Base-by-base conservation (phyloP, 176 grass and related monocot species). In the Cenchrus purpureus region DNA sequence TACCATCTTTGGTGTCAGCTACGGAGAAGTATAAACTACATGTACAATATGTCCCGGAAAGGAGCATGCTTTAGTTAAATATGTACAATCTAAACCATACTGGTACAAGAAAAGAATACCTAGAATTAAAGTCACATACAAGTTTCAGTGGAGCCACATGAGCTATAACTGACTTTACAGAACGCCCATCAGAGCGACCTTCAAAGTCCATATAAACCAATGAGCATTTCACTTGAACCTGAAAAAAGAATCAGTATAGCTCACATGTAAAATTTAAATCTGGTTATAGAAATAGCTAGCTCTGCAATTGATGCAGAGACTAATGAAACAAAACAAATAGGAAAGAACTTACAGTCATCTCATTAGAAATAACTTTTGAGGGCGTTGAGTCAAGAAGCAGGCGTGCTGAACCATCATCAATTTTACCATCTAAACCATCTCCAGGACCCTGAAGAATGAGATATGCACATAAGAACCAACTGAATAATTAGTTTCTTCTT, bases 121-220 rank as follows among this genome's bases (percentile, higher is more conserved):
- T 42, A 13, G 0, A 89, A 53, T 6, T 28, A 25, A 78, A 76
- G 55, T 40, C 8, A 85, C 92, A 48, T 92, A 98, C 96, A 87
- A 95, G 93, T 94, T 98, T 98, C 73, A 95, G 83, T 20, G 96
- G 96, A 76, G 96, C 91, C 54, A 95, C 96, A 74, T 98, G 96
- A 86, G 91, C 77, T 70, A 98, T 86, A 87, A 98, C 86, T 73
- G 96, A 98, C 84, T 98, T 98, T 68, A 94, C 83, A 10, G 96
- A 98, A 76, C 93, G 93, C 20, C 93, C 91, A 90, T 98, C 96
- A 81, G 96, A 94, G 45, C 93, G 96, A 65, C 96, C 96, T 90
- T 98, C 96, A 95, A 98, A 98, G 87, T 98, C 96, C 96, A 98
- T 95, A 82, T 95, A 98, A 50, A 74, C 79, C 74, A 98, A 83